Evolutionary conservation across 176 grass and related monocot genomes (phyloP), one percentile per base, ranked within the genome.

Genomic region (Luzula sylvatica): DNA sequence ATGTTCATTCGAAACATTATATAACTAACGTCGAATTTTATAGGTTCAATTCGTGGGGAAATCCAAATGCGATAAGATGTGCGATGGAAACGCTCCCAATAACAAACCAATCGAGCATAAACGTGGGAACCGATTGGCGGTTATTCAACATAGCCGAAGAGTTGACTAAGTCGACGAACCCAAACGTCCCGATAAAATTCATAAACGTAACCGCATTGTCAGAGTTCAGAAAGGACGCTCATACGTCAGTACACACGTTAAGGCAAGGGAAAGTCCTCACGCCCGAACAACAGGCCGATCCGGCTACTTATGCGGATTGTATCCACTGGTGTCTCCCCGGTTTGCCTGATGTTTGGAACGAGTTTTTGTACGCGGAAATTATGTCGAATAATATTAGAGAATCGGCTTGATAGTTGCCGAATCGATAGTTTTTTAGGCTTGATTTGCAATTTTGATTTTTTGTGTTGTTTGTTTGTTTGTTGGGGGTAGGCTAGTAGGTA

Each of bases 241-340:
- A 99, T 58, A 83, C 93, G 26, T 99, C 93, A 0, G 93, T 99
- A 20, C 72, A 99, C 68, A 99, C 93, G 0, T 64, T 92, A 38
- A 65, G 82, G 23, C 86, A 92, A 60, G 93, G 93, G 20, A 87
- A 92, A 72, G 75, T 92, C 5, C 65, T 99, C 16, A 87, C 86
- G 0, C 20, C 53, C 14, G 72, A 98, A 69, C 86, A 92, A 67
- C 62, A 82, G 58, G 67, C 74, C 0, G 61, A 86, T 58, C 84
- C 84, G 4, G 54, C 73, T 4, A 78, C 64, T 60, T 94, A 82
- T 14, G 82, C 87, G 0, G 87, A 94, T 26, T 94, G 87, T 65
- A 94, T 94, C 40, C 88, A 94, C 51, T 94, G 88, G 82, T 94
- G 82, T 62, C 82, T 95, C 6, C 80, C 83, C 0, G 76, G 88